Evolutionary conservation across 345 rosid genomes (phyloP).

Genomic region (Syzygium oleosum): DNA sequence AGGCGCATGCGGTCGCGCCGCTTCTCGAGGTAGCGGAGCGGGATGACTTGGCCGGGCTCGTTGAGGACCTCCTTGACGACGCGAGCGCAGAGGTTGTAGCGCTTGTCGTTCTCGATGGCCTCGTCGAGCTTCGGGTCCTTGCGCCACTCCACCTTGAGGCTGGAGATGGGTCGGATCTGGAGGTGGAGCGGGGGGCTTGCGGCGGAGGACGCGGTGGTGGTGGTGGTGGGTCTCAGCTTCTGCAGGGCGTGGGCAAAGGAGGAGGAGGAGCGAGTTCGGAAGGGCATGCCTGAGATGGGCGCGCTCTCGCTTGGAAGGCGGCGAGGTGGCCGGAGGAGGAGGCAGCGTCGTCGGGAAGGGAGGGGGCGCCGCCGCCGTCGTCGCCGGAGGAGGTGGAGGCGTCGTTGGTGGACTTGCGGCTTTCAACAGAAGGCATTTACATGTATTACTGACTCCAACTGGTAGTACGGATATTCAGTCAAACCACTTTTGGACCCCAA

Average conservation of each 20-base stretch:
- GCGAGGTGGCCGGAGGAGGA: background rate
- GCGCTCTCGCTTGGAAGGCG: background rate
- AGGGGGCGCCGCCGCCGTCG: background rate
- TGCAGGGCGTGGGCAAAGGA: background rate
- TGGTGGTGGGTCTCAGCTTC: background rate
- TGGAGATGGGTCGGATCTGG: constrained; percentile 39
- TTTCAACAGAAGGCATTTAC: background rate
- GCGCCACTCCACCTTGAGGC: constrained; percentile 76
- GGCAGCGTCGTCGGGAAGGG: background rate
- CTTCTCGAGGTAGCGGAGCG: constrained; percentile 61
- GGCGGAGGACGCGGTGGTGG: background rate
- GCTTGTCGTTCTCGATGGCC: constrained; percentile 67
- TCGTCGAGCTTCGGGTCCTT: constrained; percentile 61
- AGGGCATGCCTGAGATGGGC: background rate
- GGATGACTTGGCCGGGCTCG: constrained; percentile 75
- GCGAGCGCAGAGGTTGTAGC: constrained; percentile 50
- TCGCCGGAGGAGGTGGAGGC: background rate
- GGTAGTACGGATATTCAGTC: background rate
- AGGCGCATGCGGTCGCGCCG: constrained; percentile 73
- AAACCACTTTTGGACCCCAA: background rate
- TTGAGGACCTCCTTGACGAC: constrained; percentile 70
- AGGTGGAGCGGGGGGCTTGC: background rate
- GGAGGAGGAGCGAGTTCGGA: background rate
- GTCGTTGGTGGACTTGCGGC: background rate
- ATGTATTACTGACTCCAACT: too few relatives aligned